These are phyloP conservation scores for Lasiosphaeria hispida DNA, from an alignment of 495 filamentous ascomycete species.

Conservation along the genomic window DNA sequence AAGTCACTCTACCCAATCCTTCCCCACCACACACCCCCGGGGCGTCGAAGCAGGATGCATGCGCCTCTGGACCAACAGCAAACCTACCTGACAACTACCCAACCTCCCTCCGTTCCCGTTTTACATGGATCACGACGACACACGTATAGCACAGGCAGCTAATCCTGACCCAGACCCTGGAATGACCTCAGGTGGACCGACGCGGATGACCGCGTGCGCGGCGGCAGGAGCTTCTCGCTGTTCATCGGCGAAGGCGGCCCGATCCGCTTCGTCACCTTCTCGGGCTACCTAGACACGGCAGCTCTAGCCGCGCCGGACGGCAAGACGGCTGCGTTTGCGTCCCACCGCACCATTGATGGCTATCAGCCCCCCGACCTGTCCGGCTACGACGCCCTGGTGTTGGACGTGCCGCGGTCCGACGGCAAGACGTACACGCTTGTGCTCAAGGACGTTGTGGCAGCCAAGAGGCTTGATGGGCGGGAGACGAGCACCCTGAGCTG, in stretches of 20 bases:
- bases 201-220: conserved; percentile 71
- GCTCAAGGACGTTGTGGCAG: conserved; percentile 64
- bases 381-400: conserved; percentile 49
- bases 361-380: conserved; percentile 55
- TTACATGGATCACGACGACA: background rate
- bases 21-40: no score
- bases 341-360: conserved; percentile 62
- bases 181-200: conserved; percentile 57
- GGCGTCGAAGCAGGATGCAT: no score
- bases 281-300: conserved; percentile 68
- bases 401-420: conserved; percentile 22
- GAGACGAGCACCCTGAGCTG: conserved; percentile 60
- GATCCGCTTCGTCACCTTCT: conserved; percentile 46
- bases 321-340: conserved; percentile 68
- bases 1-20: no score
- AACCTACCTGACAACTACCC: background rate
- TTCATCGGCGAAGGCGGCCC: conserved; percentile 8
- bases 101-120: background rate
- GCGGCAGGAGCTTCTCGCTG: conserved; percentile 54
- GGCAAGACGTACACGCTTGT: conserved; percentile 68
- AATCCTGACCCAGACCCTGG: conserved; percentile 54
- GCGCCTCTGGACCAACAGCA: no score
- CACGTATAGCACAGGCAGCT: background rate
- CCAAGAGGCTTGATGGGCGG: conserved; percentile 55
- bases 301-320: conserved; percentile 58